A percentile compares a stretch with the other conserved stretches of the same genome.
Conservation (phyloP, 2,329 filamentous ascomycete species). For the Magnaporthiopsis incrustans region DNA sequence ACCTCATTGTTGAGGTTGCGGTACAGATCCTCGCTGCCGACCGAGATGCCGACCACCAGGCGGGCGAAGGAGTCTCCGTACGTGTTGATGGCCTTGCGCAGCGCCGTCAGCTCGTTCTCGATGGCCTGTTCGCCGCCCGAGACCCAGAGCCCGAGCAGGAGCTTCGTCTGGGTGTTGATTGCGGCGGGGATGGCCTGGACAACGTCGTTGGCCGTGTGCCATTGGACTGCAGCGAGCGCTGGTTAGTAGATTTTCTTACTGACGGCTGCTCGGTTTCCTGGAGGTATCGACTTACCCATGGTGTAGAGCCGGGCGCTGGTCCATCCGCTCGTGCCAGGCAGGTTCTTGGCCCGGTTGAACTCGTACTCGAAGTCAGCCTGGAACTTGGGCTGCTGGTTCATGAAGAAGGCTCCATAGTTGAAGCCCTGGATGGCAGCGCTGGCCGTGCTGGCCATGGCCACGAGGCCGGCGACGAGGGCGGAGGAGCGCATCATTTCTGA, state of each 20-base stretch:
- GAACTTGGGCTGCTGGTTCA: conserved; percentile 41
- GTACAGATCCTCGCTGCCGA: conserved; percentile 61
- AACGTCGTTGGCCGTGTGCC: conserved; percentile 60
- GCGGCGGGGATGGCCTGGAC: conserved; percentile 72
- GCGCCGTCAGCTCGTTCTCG: conserved; percentile 49
- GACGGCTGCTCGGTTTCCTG: not conserved
- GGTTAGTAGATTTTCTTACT: conserved; percentile 9
- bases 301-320: conserved; percentile 58
- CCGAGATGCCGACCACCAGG: conserved; percentile 55
- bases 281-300: conserved; percentile 43
- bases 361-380: conserved; percentile 38
- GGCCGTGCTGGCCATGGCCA: conserved; percentile 30
- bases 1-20: conserved; percentile 50
- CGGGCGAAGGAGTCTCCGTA: conserved; percentile 42
- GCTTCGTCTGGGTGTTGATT: conserved; percentile 46
- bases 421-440: conserved; percentile 40
- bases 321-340: conserved; percentile 44
- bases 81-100: conserved; percentile 45
- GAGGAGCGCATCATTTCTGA: conserved; percentile 31
- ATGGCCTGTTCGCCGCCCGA: conserved; percentile 42
- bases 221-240: not conserved
- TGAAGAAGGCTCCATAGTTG: conserved; percentile 39
- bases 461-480: conserved; percentile 27
- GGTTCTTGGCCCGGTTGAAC: conserved; percentile 34
- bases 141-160: conserved; percentile 59